Evolutionary conservation across 768 basidiomycete species (phyloP).

Genomic region (Terana coerulea): DNA sequence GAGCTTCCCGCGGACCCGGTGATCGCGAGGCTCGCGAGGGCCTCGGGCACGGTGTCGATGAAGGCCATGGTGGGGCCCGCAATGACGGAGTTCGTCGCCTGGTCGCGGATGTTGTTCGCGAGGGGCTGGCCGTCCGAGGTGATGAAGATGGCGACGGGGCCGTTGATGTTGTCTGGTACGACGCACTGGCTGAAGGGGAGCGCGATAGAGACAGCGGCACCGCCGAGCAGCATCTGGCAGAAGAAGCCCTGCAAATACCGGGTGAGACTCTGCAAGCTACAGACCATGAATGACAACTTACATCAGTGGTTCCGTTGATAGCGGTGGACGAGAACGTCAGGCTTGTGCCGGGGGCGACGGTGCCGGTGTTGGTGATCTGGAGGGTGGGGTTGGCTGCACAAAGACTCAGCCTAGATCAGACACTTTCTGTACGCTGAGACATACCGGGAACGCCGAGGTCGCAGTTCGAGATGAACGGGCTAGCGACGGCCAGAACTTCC

Average conservation of each 20-base stretch:
- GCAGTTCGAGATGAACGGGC: constrained; percentile 67
- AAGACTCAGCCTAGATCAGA: neutral
- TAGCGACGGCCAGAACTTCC: constrained; percentile 70
- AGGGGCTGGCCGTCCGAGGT: constrained; percentile 62
- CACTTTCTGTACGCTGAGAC: constrained; percentile 19
- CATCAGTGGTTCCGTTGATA: constrained; percentile 42
- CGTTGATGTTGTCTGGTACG: constrained; percentile 66
- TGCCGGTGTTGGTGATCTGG: constrained; percentile 59
- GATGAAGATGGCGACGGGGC: constrained; percentile 71
- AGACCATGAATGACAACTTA: neutral
- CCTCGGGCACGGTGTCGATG: constrained; percentile 56
- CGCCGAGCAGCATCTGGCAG: constrained; percentile 79
- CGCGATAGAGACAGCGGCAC: constrained; percentile 47
- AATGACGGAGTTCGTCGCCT: constrained; percentile 49
- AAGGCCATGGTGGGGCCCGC: constrained; percentile 72
- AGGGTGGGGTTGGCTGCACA: constrained; percentile 56
- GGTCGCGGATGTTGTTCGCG: constrained; percentile 55
- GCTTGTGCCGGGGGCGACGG: constrained; percentile 51
- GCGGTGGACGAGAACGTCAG: constrained; percentile 59
- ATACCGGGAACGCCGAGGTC: constrained; percentile 53
- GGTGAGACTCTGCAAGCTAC: constrained; percentile 5
- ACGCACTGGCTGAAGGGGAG: constrained; percentile 58
- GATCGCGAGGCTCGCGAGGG: constrained; percentile 45
- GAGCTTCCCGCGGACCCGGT: constrained; percentile 16
- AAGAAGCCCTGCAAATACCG: constrained; percentile 44